A percentile compares a stretch with the other conserved stretches of the same genome.
Conservation (phyloP, 169 alveolate species). For the Babesia bigemina region DNA sequence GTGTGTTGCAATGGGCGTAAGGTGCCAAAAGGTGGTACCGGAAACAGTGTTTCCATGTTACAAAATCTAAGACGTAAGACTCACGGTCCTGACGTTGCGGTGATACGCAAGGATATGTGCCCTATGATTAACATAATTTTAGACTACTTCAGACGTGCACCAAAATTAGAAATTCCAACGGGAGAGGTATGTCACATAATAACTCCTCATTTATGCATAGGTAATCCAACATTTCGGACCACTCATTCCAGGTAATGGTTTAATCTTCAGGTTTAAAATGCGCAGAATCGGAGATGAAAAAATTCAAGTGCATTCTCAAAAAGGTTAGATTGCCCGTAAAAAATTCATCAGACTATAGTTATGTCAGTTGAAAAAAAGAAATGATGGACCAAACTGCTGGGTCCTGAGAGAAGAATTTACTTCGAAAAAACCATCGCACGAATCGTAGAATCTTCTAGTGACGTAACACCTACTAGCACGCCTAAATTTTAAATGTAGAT, state of each 20-base stretch:
- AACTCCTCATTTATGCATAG: not conserved
- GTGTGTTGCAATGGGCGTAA: conserved; percentile 3
- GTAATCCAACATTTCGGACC: conserved; percentile 51
- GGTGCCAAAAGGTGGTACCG: not conserved
- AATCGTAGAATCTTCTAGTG: not conserved
- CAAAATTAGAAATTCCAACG: conserved; percentile 18
- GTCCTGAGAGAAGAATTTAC: conserved; percentile 14
- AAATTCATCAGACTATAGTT: not conserved
- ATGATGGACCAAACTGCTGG: conserved; percentile 30
- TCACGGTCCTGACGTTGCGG: not conserved
- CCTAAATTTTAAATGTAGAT: no score
- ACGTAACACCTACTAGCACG: no score
- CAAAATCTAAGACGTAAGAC: not conserved
- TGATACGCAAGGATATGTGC: no score
- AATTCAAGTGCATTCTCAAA: conserved; percentile 15
- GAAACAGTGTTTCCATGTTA: not conserved
- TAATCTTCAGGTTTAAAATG: not conserved
- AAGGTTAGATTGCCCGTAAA: not conserved
- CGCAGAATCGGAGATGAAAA: not conserved
- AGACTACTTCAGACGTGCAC: conserved; percentile 17
- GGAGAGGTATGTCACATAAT: conserved; percentile 23
- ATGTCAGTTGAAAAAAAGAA: conserved; percentile 14
- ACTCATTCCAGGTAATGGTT: conserved; percentile 33
- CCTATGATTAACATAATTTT: conserved; percentile 10
- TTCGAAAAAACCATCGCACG: not conserved